Conservation (phyloP, 2,329 filamentous ascomycete genomes). For the Fusarium denticulatum region DNA sequence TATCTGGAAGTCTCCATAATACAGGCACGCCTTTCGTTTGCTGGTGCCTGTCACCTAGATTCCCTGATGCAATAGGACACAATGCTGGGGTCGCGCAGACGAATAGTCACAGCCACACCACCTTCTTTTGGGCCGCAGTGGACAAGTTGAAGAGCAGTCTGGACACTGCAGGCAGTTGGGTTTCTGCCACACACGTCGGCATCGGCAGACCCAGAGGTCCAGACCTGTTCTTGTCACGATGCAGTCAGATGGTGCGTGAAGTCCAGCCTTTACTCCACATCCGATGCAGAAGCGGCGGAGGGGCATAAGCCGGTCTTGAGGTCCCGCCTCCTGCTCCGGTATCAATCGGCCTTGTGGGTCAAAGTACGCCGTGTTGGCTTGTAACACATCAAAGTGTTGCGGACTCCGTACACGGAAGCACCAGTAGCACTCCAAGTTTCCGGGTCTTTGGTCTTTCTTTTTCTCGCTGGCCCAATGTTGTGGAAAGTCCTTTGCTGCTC, state of each 20-base stretch:
- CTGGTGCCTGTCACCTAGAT: background rate
- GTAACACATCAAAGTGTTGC: conserved; percentile 52
- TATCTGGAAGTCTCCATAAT: background rate
- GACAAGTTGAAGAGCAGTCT: conserved; percentile 49
- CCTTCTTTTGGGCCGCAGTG: conserved; percentile 49
- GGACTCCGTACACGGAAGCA: conserved; percentile 54
- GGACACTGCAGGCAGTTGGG: conserved; percentile 49
- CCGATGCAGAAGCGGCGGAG: conserved; percentile 55
- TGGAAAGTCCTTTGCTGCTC: conserved; percentile 53
- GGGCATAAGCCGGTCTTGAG: conserved; percentile 44
- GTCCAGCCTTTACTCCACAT: conserved; percentile 51
- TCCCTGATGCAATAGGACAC: background rate
- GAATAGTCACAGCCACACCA: conserved; percentile 19
- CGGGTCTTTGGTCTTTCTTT: conserved; percentile 50
- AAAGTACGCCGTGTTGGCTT: conserved; percentile 47
- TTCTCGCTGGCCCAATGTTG: conserved; percentile 53
- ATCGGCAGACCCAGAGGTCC: conserved; percentile 54
- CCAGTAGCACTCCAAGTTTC: conserved; percentile 55
- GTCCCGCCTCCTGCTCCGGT: conserved; percentile 42
- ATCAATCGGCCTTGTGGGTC: conserved; percentile 47
- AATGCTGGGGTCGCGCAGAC: background rate
- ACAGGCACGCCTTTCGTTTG: background rate
- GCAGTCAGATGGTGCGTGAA: conserved; percentile 52
- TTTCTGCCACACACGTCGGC: conserved; percentile 51
- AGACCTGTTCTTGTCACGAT: conserved; percentile 51